Base-by-base conservation (phyloP, 768 basidiomycete genomes). In the Termitomyces sp. region DNA sequence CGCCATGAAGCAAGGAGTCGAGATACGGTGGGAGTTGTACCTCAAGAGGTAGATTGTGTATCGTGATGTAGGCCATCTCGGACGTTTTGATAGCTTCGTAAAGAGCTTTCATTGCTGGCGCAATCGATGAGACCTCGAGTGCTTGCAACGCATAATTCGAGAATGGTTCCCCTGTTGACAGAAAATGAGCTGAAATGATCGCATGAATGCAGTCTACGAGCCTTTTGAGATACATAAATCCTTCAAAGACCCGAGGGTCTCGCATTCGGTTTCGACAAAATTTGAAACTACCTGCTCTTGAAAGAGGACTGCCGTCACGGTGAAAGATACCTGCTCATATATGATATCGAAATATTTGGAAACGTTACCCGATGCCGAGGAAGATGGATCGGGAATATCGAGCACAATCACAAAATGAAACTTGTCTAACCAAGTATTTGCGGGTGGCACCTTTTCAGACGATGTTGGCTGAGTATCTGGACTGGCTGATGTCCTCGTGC, bases 381-480 rank as follows among this genome's bases (percentile, higher is more conserved):
- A 93, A 9, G 92, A 92, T 9, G 94, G 92, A 73, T 96, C 94
- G 2, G 95, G 95, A 22, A 91, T 79, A 73, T 97, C 94, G 52
- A 96, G 78, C 16, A 96, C 92, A 56, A 96, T 73, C 11, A 94
- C 89, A 63, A 97, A 79, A 74, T 96, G 91, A 73, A 97, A 94
- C 55, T 82, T 88, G 66, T 89, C 81, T 50, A 93, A 71, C 84
- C 87, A 87, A 7, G 80, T 75, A 53, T 71, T 77, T 39, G 71
- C 73, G 13, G 69, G 63, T 16, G 74, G 57, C 2, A 61, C 60
- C 45, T 79, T 76, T 55, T 77, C 78, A 2, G 78, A 76, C 9
- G 77, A 66, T 8, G 73, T 46, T n/a, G 69, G 65, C 42, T 70
- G 66, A 13, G 59, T 57, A 51, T 68, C 67, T 12, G 72, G 69